A percentile compares a stretch with the other conserved stretches of the same genome.
These are phyloP conservation scores for Butyriboletus loyo DNA, from an alignment of 768 basidiomycete species.

Conservation along the genomic window DNA sequence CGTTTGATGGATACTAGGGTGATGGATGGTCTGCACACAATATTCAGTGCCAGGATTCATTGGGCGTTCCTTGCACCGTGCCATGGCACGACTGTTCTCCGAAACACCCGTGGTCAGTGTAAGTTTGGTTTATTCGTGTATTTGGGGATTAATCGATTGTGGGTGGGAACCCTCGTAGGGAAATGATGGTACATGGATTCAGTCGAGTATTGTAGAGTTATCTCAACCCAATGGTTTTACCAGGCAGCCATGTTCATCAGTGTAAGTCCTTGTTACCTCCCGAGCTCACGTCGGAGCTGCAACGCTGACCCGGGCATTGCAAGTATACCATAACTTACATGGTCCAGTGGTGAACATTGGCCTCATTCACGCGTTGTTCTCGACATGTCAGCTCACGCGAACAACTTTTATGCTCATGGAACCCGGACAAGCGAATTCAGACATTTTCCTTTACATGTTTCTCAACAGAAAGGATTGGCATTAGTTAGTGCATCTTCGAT, in stretches of 20 bases:
- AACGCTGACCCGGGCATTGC: not conserved
- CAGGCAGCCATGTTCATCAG: not conserved
- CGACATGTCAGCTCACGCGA: not conserved
- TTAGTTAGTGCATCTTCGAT: conserved; percentile 9
- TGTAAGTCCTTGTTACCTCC: not conserved
- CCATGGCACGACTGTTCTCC: not conserved
- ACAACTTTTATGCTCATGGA: conserved; percentile 11
- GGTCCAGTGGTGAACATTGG: conserved; percentile 9
- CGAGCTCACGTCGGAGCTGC: no score
- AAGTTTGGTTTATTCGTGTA: not conserved
- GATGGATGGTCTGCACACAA: conserved; percentile 2
- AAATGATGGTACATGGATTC: not conserved
- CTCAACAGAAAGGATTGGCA: not conserved
- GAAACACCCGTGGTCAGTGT: conserved; percentile 1
- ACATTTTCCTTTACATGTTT: no score
- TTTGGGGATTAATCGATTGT: not conserved
- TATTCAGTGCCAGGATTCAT: not conserved
- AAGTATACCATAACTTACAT: conserved; percentile 1
- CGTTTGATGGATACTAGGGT: not conserved
- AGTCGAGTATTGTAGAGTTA: not conserved
- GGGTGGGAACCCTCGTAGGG: not conserved
- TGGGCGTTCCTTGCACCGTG: not conserved
- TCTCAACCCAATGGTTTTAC: not conserved
- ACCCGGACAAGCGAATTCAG: conserved; percentile 9
- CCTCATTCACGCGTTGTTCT: not conserved